Base-by-base conservation (phyloP, 2,329 filamentous ascomycete species). In the Bipolaris sorokiniana region DNA sequence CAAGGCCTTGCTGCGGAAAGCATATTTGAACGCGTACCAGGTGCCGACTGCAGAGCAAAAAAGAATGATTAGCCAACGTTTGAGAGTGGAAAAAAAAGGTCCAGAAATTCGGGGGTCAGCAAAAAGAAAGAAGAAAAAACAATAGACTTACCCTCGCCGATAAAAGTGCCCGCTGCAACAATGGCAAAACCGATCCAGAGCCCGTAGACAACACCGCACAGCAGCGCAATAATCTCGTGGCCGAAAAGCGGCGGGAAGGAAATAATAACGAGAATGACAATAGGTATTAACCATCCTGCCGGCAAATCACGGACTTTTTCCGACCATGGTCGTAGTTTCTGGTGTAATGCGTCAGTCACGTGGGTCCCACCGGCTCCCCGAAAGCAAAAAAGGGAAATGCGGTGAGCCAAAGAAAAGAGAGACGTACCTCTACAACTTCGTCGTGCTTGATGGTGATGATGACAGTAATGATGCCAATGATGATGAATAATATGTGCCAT, bases 211-310 rank as follows among this genome's bases (percentile, higher is more conserved):
- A 75, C 67, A 66, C 73, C 73, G 56, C 73, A 75, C 23, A 75
- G 58, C 31, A 74, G 26, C 1, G 69, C 73, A 46, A 75, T 64
- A 18, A 75, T 64, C 28, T 75, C 73, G 38, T 74, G 70, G 15
- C 73, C 73, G 48, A 75, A 74, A 0, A 75, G 59, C 9, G 73
- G 73, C 13, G 73, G 73, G 46, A 75, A 75, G 1, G 73, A 75
- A 54, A 75, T 68, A 16, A 74, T 50, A 40, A 75, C 61, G 11
- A 75, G 63, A 18, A 75, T 75, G 7, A 51, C 70, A 34, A 75
- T 65, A 15, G 73, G 73, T 20, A 75, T 75, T 15, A 75, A 61
- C 68, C 69, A 75, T 23, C 73, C 73, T 26, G 71, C 71, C 45
- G 73, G 73, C 13, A 75, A 61, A 41, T 74, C 71, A 53, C 69